Conservation (phyloP, 2,329 filamentous ascomycete genomes). For the Phialophora tarda region DNA sequence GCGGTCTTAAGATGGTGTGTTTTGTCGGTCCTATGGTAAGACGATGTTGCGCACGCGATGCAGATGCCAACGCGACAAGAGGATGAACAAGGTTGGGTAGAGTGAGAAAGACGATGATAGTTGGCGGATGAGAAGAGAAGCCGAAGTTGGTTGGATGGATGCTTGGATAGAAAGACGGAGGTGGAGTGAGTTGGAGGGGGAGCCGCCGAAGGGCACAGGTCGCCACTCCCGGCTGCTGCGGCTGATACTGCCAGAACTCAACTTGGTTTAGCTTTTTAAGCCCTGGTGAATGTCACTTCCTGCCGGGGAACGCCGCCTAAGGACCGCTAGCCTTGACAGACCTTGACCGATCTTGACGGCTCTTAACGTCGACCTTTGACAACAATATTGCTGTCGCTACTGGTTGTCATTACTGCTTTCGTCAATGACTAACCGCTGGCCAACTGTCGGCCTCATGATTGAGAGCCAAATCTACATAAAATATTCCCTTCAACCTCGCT, state of each 20-base stretch:
- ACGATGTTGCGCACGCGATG: slow-evolving; percentile 17
- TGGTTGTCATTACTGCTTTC: neutral
- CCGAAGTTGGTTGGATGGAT: slow-evolving; percentile 20
- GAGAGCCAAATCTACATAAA: neutral
- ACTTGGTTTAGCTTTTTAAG: slow-evolving; percentile 2
- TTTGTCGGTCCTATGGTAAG: slow-evolving; percentile 16
- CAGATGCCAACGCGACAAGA: slow-evolving; percentile 21
- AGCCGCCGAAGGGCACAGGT: neutral
- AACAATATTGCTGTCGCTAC: neutral
- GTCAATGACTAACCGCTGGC: neutral
- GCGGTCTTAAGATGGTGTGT: slow-evolving; percentile 1
- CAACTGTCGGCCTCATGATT: neutral
- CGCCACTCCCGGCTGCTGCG: neutral
- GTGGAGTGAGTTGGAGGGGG: slow-evolving; percentile 7
- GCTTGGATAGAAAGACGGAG: slow-evolving; percentile 15
- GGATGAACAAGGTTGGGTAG: slow-evolving; percentile 24
- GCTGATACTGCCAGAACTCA: neutral
- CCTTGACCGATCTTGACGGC: neutral
- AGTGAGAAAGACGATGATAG: slow-evolving; percentile 20
- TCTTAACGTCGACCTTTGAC: neutral
- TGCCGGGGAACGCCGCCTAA: neutral
- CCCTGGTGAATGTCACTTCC: neutral
- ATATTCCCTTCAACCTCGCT: neutral
- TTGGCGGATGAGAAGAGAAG: slow-evolving; percentile 18
- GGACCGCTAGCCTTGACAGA: neutral